A percentile compares a stretch with the other conserved stretches of the same genome.
These are phyloP conservation scores for Gracilariopsis chorda DNA, from an alignment of 23 red algal genomes.

Conservation along the genomic window DNA sequence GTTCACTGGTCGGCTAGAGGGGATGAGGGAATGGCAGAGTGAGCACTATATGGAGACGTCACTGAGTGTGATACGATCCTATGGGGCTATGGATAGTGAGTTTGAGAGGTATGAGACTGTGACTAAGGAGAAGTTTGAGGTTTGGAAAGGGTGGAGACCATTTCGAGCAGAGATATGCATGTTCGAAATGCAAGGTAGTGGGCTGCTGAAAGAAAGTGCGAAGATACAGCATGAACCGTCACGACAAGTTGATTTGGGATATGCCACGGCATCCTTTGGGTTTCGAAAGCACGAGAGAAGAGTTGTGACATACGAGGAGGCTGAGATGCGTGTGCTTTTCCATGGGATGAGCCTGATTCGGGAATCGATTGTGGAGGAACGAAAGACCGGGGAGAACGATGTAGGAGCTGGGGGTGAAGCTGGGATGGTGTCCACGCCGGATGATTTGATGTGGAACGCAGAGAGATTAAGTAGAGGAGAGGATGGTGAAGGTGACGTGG, in stretches of 20 bases:
- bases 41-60: neutral
- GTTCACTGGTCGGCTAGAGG: neutral
- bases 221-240: neutral
- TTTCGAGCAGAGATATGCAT: neutral
- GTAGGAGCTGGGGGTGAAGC: neutral
- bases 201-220: neutral
- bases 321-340: neutral
- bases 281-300: neutral
- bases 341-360: conserved; percentile 3
- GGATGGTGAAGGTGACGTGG: neutral
- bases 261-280: neutral
- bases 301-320: neutral
- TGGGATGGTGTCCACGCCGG: no score
- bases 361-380: neutral
- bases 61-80: neutral
- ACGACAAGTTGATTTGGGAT: neutral
- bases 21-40: neutral
- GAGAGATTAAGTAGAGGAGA: neutral
- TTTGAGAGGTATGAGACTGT: neutral
- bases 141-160: neutral
- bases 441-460: neutral
- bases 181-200: neutral
- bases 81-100: neutral
- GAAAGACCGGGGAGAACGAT: neutral
- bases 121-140: neutral